Conservation (phyloP, 192 early-diverging fungal species). For the Endogone sp. region DNA sequence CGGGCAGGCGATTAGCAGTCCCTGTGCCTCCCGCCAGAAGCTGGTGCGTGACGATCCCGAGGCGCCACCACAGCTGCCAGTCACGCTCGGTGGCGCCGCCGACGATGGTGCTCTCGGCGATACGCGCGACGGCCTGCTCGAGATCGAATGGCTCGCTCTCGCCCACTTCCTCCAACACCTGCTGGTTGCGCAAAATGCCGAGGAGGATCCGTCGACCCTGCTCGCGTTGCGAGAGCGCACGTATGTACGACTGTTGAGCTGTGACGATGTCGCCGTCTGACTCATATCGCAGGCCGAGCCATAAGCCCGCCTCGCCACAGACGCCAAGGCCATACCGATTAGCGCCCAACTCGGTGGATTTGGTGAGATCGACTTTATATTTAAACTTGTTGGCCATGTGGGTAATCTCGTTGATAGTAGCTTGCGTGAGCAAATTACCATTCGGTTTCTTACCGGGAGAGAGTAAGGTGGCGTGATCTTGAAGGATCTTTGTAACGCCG, state of each 20-base stretch:
- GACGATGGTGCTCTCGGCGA: not conserved
- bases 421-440: not conserved
- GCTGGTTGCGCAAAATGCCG: not conserved
- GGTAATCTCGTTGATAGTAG: not conserved
- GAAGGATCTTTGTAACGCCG: not conserved
- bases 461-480: not conserved
- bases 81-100: not conserved
- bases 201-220: not conserved
- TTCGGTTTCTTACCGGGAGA: not conserved
- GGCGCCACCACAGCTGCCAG: not conserved
- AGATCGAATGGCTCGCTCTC: not conserved
- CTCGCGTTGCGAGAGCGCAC: not conserved
- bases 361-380: not conserved
- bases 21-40: not conserved
- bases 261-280: not conserved
- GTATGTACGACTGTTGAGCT: not conserved
- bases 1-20: too few species aligned
- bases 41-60: not conserved
- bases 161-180: not conserved
- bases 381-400: not conserved
- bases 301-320: not conserved
- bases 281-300: not conserved
- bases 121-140: not conserved
- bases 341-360: not conserved
- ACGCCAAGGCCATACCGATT: not conserved